A percentile compares a stretch with the other conserved stretches of the same genome.
These are phyloP conservation scores for Penicillium goetzii DNA, from an alignment of 495 filamentous ascomycete genomes.

Conservation along the genomic window DNA sequence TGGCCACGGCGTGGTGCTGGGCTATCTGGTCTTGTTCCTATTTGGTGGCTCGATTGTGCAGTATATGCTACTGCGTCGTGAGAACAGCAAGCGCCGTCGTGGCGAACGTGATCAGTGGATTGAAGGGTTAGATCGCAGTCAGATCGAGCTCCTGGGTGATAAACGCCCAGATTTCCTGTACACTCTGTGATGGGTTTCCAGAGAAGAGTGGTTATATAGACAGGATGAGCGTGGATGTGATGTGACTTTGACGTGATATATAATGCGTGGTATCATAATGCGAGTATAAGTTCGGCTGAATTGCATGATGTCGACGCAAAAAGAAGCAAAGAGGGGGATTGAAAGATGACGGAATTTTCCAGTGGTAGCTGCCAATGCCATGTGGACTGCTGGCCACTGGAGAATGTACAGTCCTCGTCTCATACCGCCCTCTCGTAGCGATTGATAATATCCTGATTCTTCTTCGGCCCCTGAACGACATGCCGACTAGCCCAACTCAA, in stretches of 20 bases:
- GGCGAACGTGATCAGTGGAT: slow-evolving; percentile 74
- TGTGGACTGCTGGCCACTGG: background rate
- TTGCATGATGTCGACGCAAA: slow-evolving; percentile 4
- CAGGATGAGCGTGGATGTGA: background rate
- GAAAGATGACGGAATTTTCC: background rate
- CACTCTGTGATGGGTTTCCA: slow-evolving; percentile 52
- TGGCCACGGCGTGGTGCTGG: slow-evolving; percentile 63
- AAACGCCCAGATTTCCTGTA: slow-evolving; percentile 78
- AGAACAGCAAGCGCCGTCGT: slow-evolving; percentile 44
- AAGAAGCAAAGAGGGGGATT: background rate
- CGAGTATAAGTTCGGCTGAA: slow-evolving; percentile 1
- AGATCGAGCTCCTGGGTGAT: slow-evolving; percentile 62
- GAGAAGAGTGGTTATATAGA: background rate
- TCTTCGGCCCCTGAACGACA: slow-evolving; percentile 52
- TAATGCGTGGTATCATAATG: slow-evolving; percentile 1
- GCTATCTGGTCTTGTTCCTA: slow-evolving; percentile 62
- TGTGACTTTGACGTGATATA: background rate
- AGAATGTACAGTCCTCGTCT: background rate
- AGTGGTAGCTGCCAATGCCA: background rate
- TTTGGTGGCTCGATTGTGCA: slow-evolving; percentile 66
- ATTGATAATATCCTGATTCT: slow-evolving; percentile 54
- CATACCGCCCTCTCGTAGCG: slow-evolving; percentile 30
- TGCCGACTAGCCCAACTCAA: slow-evolving; percentile 53
- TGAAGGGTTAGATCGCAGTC: slow-evolving; percentile 37
- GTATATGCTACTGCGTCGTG: slow-evolving; percentile 59